phyloP scores from a whole-genome alignment of 2,329 filamentous ascomycete genomes.

The Aspergillus spinulosporus region DNA sequence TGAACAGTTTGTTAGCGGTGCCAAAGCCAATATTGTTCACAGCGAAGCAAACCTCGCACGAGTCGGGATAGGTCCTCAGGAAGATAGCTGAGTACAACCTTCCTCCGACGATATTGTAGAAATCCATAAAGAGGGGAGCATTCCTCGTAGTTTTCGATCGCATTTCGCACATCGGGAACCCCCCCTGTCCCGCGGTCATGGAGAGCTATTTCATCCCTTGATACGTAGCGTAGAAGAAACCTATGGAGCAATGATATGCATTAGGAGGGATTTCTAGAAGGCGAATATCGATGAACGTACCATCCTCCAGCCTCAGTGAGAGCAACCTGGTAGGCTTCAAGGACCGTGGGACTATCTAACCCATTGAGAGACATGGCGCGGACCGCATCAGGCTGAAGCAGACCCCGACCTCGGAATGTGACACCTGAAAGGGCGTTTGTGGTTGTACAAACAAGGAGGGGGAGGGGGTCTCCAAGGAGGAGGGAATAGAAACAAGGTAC shows the following conservation, averaged over 20 bases:
- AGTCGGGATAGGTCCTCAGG: conserved; percentile 88
- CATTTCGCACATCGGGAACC: conserved; percentile 76
- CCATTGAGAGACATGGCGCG: conserved; percentile 89
- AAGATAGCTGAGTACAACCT: conserved; percentile 88
- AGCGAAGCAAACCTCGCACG: conserved; percentile 71
- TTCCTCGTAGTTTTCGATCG: conserved; percentile 77
- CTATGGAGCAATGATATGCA: conserved; percentile 49
- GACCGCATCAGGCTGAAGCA: conserved; percentile 34
- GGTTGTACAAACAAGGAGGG: conserved; percentile 17
- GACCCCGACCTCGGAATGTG: conserved; percentile 1
- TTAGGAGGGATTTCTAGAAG: conserved; percentile 2
- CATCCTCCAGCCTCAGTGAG: conserved; percentile 87
- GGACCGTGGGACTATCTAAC: conserved; percentile 75
- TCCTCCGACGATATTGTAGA: conserved; percentile 82
- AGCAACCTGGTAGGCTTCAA: conserved; percentile 80
- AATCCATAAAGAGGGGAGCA: conserved; percentile 89
- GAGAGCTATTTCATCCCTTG: conserved; percentile 83
- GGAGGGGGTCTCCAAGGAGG: conserved; percentile 10
- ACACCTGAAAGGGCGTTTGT: conserved; percentile 18
- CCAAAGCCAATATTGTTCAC: neutral
- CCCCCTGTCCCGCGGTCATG: conserved; percentile 76
- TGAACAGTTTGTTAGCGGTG: conserved; percentile 16
- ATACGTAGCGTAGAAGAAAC: conserved; percentile 91
- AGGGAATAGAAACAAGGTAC: conserved; percentile 6
- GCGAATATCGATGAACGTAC: conserved; percentile 56